Conservation (phyloP, 2,329 filamentous ascomycete genomes). For the Ceratocystis cubensis region DNA sequence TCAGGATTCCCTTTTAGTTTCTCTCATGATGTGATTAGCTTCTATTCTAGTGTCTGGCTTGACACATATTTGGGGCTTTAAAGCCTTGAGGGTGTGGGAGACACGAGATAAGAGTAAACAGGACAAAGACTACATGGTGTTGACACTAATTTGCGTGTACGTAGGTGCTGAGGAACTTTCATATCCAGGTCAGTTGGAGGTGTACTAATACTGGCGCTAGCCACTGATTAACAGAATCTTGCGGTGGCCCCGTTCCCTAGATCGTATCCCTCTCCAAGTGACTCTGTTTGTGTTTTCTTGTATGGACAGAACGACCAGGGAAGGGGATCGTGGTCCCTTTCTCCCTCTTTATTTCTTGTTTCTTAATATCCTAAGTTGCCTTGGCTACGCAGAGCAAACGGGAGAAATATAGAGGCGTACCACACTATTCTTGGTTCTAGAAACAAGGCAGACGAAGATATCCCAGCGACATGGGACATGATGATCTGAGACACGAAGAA, state of each 20-base stretch:
- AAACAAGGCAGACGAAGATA: background rate
- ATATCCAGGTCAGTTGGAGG: background rate
- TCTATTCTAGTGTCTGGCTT: background rate
- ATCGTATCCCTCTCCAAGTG: background rate
- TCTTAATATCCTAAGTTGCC: background rate
- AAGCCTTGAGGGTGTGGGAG: background rate
- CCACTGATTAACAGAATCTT: background rate
- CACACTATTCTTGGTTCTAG: background rate
- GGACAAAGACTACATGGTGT: background rate
- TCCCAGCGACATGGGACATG: background rate
- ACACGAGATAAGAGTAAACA: background rate
- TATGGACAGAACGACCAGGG: too few relatives aligned
- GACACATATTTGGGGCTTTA: background rate
- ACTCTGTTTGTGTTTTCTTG: background rate
- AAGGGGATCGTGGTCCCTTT: background rate
- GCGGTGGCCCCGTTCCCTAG: background rate
- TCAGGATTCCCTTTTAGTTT: constrained; percentile 6
- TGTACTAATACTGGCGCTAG: background rate
- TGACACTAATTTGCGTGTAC: background rate
- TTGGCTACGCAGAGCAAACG: background rate
- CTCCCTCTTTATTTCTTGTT: background rate
- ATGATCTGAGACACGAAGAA: background rate
- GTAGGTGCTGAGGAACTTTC: background rate
- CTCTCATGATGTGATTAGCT: background rate
- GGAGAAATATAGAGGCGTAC: background rate